Evolutionary conservation across 148 eudicot genomes (phyloP), one percentile per base, ranked within the genome.

Genomic region (Fagopyrum tataricum): DNA sequence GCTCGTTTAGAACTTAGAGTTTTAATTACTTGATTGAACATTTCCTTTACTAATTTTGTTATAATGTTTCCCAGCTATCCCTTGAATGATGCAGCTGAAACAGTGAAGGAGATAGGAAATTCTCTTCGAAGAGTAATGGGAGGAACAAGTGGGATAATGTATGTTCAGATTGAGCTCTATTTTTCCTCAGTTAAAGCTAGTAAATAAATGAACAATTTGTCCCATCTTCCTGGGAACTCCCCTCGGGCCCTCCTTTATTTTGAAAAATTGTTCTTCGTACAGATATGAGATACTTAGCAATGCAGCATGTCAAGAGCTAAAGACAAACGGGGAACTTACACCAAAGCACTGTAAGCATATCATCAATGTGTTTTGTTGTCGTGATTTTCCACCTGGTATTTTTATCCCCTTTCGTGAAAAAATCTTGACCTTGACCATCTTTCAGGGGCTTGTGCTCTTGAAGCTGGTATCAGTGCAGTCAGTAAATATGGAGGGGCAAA

Each of bases 61-160:
- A 49, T 17, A 21, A 46, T 24, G 58, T 72, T 67, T 82, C 78
- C 67, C 81, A 94, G 98, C 81, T 95, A 95, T 78, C 98, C 97
- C 46, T 76, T 95, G 81, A 95, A 95, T 85, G 97, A 95, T 86
- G 87, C 85, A 62, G 85, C 89, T 40, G 97, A 90, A 82, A 95
- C 98, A 10, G 81, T 88, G 72, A 84, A 86, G 62, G 93, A 88
- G 75, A 91, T 95, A 51, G 96, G 96, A 71, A 71, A 83, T 66
- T 90, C 98, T 81, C 81, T 91, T 82, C 86, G 93, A 79, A 90
- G 88, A 81, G 92, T 88, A 51, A 95, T 91, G 98, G 98, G 98
- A 82, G 98, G 98, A 81, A 95, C 98, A 56, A 95, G 98, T 74
- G 98, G 98, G 51, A 88, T 95, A 78, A 78, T 95, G 97, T 95